Evolutionary conservation across 148 eudicot genomes (phyloP), one percentile per base, ranked within the genome.

Genomic region (Agrostemma githago): DNA sequence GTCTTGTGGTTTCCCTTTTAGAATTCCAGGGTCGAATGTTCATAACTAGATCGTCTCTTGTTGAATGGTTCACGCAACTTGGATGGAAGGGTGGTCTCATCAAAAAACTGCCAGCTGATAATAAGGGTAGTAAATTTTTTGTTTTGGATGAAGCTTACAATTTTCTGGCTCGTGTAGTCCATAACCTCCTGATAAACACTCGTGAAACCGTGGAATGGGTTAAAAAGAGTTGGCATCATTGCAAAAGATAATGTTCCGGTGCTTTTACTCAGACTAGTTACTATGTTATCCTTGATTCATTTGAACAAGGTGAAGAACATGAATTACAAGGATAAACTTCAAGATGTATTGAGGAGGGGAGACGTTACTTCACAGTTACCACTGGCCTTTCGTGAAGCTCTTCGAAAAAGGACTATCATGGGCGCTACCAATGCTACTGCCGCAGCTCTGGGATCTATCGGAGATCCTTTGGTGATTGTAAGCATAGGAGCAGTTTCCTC

Each of bases 391-490:
- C 26, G 56, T 8, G 39, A 5, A 19, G 75, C 71, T 5, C 56
- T 81, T 16, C 61, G n/a, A 40, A 53, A 66, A 14, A 39, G 15
- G 61, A 70, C 59, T 5, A 21, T 39, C 37, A 54, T 66, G 66
- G 64, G 70, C 14, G 2, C 70, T 57, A n/a, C 16, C 39, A 16
- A 62, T 37, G 66, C 75, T 58, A 38, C 73, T 70, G 74, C 72
- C 57, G 37, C 19, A 69, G 83, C 83, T 19, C 56, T 81, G 5
- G 56, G 56, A 19, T 69, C 74, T 38, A 63, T 81, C 44, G 75
- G 38, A 21, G 80, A 81, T 81, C 83, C 80, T 20, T 53, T 81
- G 20, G 83, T 81, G 17, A 61, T 74, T 17, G 78, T 81, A 10
- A 81, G 75, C 46, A 63, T 70, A 1, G 78, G 74, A 65, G 48